Base-by-base conservation (phyloP, 139 green algal genomes). In the Dunaliella primolecta region DNA sequence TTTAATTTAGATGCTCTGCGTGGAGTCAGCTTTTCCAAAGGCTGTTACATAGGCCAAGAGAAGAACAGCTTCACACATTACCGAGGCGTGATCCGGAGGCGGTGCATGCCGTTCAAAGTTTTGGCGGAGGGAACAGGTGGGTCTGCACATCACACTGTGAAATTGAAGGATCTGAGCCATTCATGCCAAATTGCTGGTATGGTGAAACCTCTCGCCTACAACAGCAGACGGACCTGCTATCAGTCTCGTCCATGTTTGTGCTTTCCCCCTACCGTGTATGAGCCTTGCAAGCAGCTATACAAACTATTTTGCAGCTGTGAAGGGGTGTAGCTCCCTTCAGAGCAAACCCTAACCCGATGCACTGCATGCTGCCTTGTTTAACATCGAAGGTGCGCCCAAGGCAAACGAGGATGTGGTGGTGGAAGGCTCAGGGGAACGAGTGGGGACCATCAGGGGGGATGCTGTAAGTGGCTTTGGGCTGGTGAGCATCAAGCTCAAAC, bases 1-100 rank as follows among this genome's bases (percentile, higher is more conserved):
- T 98, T 92, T 88, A 99, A 98, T 85, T 64, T 99, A 56, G 97
- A 98, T 72, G 95, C 80, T 0, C 88, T 99, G 38, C 72, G 94
- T 78, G 97, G 93, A 30, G 93, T 99, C 75, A 95, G 88, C 82
- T 99, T 97, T 88, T 89, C 71, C 75, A 99, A 99, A 85, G 96
- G 96, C 75, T 99, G 97, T 91, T 99, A 99, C 88, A 91, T 99
- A 29, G 97, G 97, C 0, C 96, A 99, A 89, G 89, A 93, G 82
- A 84, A 87, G 30, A 90, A 91, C 76, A 89, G 84, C 36, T 93
- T 90, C 87, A 92, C 86, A n/a, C 91, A 92, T 81, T 93, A 89
- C 85, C 33, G 86, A 30, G 96, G 96, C 35, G 88, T 97, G 29
- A 93, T 99, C 36, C 91, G 96, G 36, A 96, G 96, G 86, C 90